phyloP scores from a whole-genome alignment of 1,284 basidiomycete genomes.

The Tylopilus orsonianus region DNA sequence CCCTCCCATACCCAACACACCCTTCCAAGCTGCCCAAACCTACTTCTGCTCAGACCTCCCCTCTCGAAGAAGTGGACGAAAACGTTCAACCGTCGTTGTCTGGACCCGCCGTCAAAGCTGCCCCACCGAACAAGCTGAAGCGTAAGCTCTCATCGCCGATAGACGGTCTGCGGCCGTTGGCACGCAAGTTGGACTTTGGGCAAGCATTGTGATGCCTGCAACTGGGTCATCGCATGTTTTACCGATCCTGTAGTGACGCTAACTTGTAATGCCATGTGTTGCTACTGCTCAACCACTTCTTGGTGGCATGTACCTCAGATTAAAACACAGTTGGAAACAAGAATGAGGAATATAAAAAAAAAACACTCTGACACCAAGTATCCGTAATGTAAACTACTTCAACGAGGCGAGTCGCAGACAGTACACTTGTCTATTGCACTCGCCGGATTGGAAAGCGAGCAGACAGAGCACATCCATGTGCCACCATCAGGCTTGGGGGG shows the following conservation, averaged over 20 bases:
- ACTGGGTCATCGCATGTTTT: too few species aligned
- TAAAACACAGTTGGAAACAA: constrained; percentile 1
- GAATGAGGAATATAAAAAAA: constrained; percentile 23
- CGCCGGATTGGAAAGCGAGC: constrained; percentile 41
- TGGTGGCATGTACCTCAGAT: background rate
- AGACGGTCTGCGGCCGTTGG: constrained; percentile 41
- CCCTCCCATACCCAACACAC: constrained; percentile 76
- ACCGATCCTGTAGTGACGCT: background rate
- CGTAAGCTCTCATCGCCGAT: constrained; percentile 46
- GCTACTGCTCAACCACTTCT: too few species aligned
- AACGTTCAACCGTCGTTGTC: constrained; percentile 50
- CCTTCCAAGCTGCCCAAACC: constrained; percentile 84
- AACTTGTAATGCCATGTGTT: background rate
- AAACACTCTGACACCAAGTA: constrained; percentile 2
- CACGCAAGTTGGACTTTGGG: constrained; percentile 49
- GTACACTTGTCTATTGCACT: constrained; percentile 38
- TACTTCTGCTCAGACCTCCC: constrained; percentile 44
- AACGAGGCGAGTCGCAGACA: constrained; percentile 41
- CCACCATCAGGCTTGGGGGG: constrained; percentile 34
- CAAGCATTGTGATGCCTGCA: constrained; percentile 17
- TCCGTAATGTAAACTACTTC: constrained; percentile 14
- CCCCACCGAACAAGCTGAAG: constrained; percentile 46
- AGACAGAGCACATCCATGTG: constrained; percentile 46
- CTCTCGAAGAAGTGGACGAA: constrained; percentile 73
- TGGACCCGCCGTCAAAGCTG: constrained; percentile 40